Percentiles rank a stretch among this genome's conserved stretches.
Evolutionary conservation across 2,329 filamentous ascomycete genomes (phyloP).

Genomic region (Arthrobotrys conoides): DNA sequence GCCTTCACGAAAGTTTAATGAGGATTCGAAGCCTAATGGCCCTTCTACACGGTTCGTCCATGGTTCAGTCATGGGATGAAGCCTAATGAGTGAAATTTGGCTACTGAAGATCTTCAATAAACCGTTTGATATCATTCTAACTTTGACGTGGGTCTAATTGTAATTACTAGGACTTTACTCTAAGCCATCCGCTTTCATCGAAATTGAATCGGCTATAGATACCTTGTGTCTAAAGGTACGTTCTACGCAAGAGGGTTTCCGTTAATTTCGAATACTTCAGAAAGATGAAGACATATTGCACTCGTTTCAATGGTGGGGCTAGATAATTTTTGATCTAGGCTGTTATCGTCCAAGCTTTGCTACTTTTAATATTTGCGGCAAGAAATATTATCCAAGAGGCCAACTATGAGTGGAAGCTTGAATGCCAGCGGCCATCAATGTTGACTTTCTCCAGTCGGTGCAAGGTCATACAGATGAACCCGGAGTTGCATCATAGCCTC

Average conservation of each 20-base stretch:
- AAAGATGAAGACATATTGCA: neutral
- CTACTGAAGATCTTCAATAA: slow-evolving; percentile 47
- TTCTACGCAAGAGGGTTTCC: neutral
- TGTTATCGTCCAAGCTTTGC: slow-evolving; percentile 57
- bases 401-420: neutral
- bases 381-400: slow-evolving; percentile 17
- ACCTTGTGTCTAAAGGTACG: slow-evolving; percentile 26
- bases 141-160: slow-evolving; percentile 22
- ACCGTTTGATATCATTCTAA: slow-evolving; percentile 29
- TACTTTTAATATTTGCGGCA: slow-evolving; percentile 6
- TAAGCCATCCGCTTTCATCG: slow-evolving; percentile 38
- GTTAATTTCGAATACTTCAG: slow-evolving; percentile 11
- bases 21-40: slow-evolving; percentile 44
- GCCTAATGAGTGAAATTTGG: slow-evolving; percentile 36
- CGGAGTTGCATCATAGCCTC: slow-evolving; percentile 49
- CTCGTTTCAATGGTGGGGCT: slow-evolving; percentile 45
- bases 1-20: slow-evolving; percentile 33
- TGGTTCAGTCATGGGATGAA: slow-evolving; percentile 15
- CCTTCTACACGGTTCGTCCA: neutral
- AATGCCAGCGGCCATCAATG: slow-evolving; percentile 6
- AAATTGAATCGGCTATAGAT: slow-evolving; percentile 24
- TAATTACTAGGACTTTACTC: neutral
- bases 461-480: slow-evolving; percentile 49
- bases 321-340: slow-evolving; percentile 41
- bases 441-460: slow-evolving; percentile 25